Evolutionary conservation across 495 filamentous ascomycete species (phyloP).

Genomic region (Cenococcum geophilum): DNA sequence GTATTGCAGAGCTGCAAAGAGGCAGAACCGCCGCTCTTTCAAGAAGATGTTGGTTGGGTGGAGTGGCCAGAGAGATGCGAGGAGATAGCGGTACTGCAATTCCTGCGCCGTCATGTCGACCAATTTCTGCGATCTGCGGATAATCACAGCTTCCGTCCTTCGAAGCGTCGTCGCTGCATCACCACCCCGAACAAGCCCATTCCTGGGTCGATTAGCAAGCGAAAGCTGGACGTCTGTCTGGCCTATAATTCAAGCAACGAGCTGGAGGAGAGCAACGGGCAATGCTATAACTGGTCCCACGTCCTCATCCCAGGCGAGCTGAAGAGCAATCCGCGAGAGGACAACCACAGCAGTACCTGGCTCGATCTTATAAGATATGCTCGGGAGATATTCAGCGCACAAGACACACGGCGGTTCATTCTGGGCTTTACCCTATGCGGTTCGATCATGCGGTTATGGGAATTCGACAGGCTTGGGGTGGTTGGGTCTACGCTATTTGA

Average conservation of each 20-base stretch:
- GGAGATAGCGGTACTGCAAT: too few species aligned
- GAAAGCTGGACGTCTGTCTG: slow-evolving; percentile 19
- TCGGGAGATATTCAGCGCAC: slow-evolving; percentile 24
- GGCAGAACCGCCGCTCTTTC: too few species aligned
- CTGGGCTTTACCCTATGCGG: slow-evolving; percentile 24
- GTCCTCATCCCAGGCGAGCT: slow-evolving; percentile 22
- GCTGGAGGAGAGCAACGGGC: slow-evolving; percentile 10
- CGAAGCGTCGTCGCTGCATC: too few species aligned
- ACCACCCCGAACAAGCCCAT: slow-evolving; percentile 25
- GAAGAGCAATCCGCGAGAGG: slow-evolving; percentile 27
- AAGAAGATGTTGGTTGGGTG: too few species aligned
- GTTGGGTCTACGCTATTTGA: too few species aligned
- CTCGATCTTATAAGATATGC: slow-evolving; percentile 24
- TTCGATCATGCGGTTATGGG: slow-evolving; percentile 26
- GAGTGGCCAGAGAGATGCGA: too few species aligned
- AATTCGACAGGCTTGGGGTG: slow-evolving; percentile 20
- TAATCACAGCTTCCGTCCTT: too few species aligned
- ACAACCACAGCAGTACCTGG: slow-evolving; percentile 22
- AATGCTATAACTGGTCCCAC: slow-evolving; percentile 17
- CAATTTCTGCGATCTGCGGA: too few species aligned
- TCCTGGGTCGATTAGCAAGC: slow-evolving; percentile 22
- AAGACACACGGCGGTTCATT: slow-evolving; percentile 18
- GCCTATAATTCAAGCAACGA: slow-evolving; percentile 13
- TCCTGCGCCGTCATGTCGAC: too few species aligned
- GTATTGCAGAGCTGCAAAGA: too few species aligned